These are phyloP conservation scores for Mortierella sp. DNA, from an alignment of 371 early-diverging fungal genomes.

Conservation along the genomic window DNA sequence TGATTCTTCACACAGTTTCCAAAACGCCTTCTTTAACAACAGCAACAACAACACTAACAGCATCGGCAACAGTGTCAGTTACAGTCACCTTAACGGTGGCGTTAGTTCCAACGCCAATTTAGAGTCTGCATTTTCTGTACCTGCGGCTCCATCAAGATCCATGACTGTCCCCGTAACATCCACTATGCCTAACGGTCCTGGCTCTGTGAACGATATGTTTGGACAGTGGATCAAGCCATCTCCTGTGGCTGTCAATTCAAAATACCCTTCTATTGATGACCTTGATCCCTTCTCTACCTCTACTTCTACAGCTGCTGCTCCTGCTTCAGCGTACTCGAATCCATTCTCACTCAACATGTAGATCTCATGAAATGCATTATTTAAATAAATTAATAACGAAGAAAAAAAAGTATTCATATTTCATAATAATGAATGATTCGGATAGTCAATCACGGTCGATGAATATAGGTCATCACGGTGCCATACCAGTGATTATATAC, in stretches of 20 bases:
- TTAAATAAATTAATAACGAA: not conserved
- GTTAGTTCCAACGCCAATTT: not conserved
- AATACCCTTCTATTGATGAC: slow-evolving; percentile 49
- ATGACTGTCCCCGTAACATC: slow-evolving; percentile 30
- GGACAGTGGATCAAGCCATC: slow-evolving; percentile 40
- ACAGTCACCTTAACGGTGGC: not conserved
- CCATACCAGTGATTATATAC: too few species aligned
- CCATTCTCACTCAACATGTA: slow-evolving; percentile 41
- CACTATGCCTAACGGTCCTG: not conserved
- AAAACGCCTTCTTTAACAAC: slow-evolving; percentile 9
- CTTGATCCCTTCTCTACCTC: slow-evolving; percentile 39
- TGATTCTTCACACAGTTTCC: slow-evolving; percentile 21
- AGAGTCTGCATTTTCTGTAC: slow-evolving; percentile 33
- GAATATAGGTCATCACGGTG: too few species aligned
- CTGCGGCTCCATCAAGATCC: slow-evolving; percentile 18
- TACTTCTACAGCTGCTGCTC: not conserved
- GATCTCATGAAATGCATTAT: slow-evolving; percentile 3
- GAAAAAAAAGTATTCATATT: not conserved
- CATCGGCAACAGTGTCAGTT: not conserved
- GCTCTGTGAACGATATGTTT: slow-evolving; percentile 37
- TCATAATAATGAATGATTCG: not conserved
- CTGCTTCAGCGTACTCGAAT: slow-evolving; percentile 28
- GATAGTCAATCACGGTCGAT: too few species aligned
- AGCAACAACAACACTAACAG: not conserved
- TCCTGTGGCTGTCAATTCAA: slow-evolving; percentile 25